Evolutionary conservation across 495 filamentous ascomycete species (phyloP).

Genomic region (Daldinia vernicosa): DNA sequence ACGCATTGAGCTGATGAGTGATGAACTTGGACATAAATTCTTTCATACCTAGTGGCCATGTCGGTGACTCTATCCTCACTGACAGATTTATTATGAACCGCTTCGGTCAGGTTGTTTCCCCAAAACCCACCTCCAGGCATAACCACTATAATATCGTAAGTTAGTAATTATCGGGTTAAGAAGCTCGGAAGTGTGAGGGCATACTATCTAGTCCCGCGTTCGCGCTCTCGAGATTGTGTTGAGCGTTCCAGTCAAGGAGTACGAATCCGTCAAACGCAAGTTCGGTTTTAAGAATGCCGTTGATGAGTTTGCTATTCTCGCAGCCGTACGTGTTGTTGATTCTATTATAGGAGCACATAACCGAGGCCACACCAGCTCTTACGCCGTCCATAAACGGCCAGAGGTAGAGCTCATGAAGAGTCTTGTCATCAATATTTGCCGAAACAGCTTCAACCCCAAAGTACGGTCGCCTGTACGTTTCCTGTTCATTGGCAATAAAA

Average conservation of each 20-base stretch:
- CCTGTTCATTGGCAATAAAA: constrained; percentile 73
- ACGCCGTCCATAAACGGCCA: constrained; percentile 76
- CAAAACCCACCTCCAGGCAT: constrained; percentile 64
- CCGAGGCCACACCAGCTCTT: constrained; percentile 64
- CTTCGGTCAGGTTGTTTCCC: constrained; percentile 54
- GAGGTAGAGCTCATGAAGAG: constrained; percentile 75
- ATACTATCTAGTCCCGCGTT: constrained; percentile 65
- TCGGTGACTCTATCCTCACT: constrained; percentile 61
- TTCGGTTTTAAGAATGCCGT: constrained; percentile 70
- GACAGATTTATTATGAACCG: constrained; percentile 61
- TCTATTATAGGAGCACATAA: constrained; percentile 78
- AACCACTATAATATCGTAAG: constrained; percentile 46
- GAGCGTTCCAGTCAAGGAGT: constrained; percentile 70
- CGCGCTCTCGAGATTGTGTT: constrained; percentile 63
- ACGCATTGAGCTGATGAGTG: constrained; percentile 3
- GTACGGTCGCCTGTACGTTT: constrained; percentile 65
- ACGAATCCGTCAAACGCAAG: constrained; percentile 74
- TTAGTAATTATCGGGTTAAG: neutral
- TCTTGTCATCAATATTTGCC: constrained; percentile 71
- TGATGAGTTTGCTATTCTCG: constrained; percentile 68
- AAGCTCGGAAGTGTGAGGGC: neutral
- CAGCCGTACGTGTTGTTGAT: constrained; percentile 73
- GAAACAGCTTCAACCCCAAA: constrained; percentile 61
- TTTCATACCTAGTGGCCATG: constrained; percentile 56
- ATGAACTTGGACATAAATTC: neutral